Conservation (phyloP, 495 filamentous ascomycete genomes). For the Antarctomyces pellizariae region DNA sequence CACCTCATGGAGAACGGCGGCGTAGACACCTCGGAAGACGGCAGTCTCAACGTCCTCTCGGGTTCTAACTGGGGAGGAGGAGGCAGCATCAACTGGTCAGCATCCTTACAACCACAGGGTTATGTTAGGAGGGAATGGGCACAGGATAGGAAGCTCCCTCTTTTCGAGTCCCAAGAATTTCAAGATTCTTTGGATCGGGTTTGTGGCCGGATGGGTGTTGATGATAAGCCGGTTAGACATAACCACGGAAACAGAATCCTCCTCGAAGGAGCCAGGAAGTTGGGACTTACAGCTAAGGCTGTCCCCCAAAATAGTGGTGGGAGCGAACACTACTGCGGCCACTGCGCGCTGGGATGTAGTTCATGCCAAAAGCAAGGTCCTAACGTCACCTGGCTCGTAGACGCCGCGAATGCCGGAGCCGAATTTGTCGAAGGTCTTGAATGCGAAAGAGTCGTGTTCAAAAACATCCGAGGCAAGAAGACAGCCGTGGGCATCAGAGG, state of each 20-base stretch:
- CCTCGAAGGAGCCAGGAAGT: constrained; percentile 48
- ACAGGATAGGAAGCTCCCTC: constrained; percentile 33
- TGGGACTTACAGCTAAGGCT: constrained; percentile 45
- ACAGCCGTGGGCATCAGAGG: constrained; percentile 45
- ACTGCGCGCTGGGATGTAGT: constrained; percentile 59
- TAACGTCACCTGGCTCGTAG: constrained; percentile 49
- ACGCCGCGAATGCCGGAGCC: constrained; percentile 52
- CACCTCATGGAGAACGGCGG: constrained; percentile 44
- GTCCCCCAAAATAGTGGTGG: constrained; percentile 65
- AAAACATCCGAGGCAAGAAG: constrained; percentile 26
- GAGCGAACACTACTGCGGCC: constrained; percentile 48
- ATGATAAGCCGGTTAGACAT: constrained; percentile 37
- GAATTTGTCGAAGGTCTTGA: constrained; percentile 59
- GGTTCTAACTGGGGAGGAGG: constrained; percentile 70
- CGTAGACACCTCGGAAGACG: constrained; percentile 33
- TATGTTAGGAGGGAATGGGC: constrained; percentile 74
- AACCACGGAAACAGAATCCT: constrained; percentile 44
- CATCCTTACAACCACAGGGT: constrained; percentile 56
- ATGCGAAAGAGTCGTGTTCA: constrained; percentile 43
- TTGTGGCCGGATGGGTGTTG: constrained; percentile 57
- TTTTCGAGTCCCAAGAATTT: constrained; percentile 55
- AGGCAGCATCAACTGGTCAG: constrained; percentile 74
- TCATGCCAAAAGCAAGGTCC: constrained; percentile 55
- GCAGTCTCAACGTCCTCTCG: constrained; percentile 32
- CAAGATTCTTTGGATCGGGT: constrained; percentile 52